A percentile compares a stretch with the other conserved stretches of the same genome.
These are phyloP conservation scores for Nymphaea colorata DNA, from an alignment of 164 flowering plant species.

Conservation along the genomic window DNA sequence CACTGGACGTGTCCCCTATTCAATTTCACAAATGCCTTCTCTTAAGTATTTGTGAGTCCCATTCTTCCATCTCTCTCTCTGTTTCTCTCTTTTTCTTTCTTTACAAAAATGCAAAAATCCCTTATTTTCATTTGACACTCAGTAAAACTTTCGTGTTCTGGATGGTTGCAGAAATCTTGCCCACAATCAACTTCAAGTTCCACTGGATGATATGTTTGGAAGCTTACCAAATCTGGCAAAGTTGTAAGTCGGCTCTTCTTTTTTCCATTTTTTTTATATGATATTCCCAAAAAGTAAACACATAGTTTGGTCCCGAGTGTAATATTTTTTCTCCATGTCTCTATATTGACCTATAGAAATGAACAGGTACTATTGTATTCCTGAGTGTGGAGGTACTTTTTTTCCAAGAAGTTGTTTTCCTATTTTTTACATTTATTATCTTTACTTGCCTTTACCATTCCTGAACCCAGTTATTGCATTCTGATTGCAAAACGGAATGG, in stretches of 20 bases:
- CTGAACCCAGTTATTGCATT: too few species aligned
- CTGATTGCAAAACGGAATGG: too few species aligned
- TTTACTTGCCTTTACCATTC: too few species aligned
- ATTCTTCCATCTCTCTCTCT: neutral
- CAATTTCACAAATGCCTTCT: conserved; percentile 42
- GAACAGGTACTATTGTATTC: too few species aligned
- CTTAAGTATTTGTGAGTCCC: conserved; percentile 59
- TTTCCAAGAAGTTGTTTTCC: too few species aligned
- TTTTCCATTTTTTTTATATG: too few species aligned
- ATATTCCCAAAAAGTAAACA: too few species aligned
- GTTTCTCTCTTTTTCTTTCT: neutral
- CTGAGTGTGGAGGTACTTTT: too few species aligned
- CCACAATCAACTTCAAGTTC: conserved; percentile 65
- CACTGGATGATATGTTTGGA: conserved; percentile 38
- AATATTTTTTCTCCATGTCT: too few species aligned
- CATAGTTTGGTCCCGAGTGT: too few species aligned
- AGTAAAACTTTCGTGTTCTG: neutral
- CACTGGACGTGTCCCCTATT: conserved; percentile 52
- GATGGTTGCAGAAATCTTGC: conserved; percentile 41
- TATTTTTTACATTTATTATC: too few species aligned
- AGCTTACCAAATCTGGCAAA: conserved; percentile 51
- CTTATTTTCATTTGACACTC: neutral
- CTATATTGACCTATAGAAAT: too few species aligned
- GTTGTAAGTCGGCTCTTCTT: conserved; percentile 37
- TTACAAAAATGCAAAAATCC: neutral